phyloP scores from a whole-genome alignment of 2,329 filamentous ascomycete species.

The Intubia oerlemansii region DNA sequence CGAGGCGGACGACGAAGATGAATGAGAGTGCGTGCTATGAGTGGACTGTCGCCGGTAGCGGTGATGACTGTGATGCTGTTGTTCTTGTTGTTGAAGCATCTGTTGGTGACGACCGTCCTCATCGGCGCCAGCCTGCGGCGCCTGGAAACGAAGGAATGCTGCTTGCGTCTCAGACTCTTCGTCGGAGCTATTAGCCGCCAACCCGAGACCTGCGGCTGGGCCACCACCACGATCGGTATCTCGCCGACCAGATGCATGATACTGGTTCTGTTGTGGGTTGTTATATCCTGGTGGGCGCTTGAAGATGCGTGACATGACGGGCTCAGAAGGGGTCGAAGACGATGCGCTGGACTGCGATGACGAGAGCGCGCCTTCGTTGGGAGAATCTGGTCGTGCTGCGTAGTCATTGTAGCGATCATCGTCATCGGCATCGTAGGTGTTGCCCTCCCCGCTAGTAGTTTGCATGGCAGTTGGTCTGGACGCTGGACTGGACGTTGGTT shows the following conservation, averaged over 20 bases:
- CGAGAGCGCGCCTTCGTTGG: slow-evolving; percentile 19
- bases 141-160: slow-evolving; percentile 28
- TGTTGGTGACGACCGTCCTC: no score
- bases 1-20: slow-evolving; percentile 5
- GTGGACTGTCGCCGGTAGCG: neutral
- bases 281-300: slow-evolving; percentile 31
- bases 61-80: neutral
- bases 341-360: slow-evolving; percentile 13
- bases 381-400: slow-evolving; percentile 17
- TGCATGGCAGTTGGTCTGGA: no score
- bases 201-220: no score
- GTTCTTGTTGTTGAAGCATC: neutral
- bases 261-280: slow-evolving; percentile 6
- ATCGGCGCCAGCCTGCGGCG: slow-evolving; percentile 3
- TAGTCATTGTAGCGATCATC: slow-evolving; percentile 3
- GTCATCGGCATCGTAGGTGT: neutral
- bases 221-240: no score
- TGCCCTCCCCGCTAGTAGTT: no score
- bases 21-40: neutral
- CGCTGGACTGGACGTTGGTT: neutral
- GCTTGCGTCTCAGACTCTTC: slow-evolving; percentile 34
- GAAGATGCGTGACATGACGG: slow-evolving; percentile 37
- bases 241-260: slow-evolving; percentile 1
- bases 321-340: slow-evolving; percentile 20
- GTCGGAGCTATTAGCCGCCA: slow-evolving; percentile 17